These are phyloP conservation scores for Cladosporium velox DNA, from an alignment of 2,329 filamentous ascomycete genomes.

Conservation along the genomic window DNA sequence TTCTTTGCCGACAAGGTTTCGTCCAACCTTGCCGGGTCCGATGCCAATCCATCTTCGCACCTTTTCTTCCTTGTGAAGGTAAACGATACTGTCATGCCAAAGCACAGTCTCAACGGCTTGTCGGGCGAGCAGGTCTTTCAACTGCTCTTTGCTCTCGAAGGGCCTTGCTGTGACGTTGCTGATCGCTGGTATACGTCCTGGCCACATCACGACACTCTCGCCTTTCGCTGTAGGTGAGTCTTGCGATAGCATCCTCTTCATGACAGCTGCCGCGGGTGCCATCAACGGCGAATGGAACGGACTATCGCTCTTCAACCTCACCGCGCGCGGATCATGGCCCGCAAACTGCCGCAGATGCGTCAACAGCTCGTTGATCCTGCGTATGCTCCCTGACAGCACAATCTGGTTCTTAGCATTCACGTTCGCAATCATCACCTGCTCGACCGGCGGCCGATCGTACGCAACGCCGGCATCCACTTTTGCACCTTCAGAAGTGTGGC, in stretches of 20 bases:
- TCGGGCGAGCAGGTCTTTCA: slow-evolving; percentile 76
- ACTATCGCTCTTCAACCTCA: slow-evolving; percentile 81
- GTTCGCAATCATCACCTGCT: slow-evolving; percentile 89
- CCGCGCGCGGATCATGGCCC: slow-evolving; percentile 86
- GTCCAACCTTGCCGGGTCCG: slow-evolving; percentile 88
- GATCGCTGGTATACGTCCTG: slow-evolving; percentile 73
- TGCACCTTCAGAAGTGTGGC: slow-evolving; percentile 62
- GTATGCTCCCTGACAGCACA: slow-evolving; percentile 84
- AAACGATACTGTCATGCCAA: slow-evolving; percentile 93
- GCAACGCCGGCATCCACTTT: slow-evolving; percentile 63
- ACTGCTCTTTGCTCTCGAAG: slow-evolving; percentile 69
- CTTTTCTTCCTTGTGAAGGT: slow-evolving; percentile 79
- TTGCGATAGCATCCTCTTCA: slow-evolving; percentile 66
- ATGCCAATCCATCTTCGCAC: slow-evolving; percentile 88
- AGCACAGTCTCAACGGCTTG: slow-evolving; percentile 88
- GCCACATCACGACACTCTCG: slow-evolving; percentile 72
- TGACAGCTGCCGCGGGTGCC: slow-evolving; percentile 75
- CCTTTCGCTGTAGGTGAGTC: slow-evolving; percentile 56
- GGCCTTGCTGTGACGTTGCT: slow-evolving; percentile 84
- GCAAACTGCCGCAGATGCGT: slow-evolving; percentile 85
- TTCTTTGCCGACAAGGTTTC: slow-evolving; percentile 92
- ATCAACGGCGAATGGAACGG: slow-evolving; percentile 93
- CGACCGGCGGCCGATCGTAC: slow-evolving; percentile 70
- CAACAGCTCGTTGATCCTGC: slow-evolving; percentile 76
- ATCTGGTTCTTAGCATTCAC: slow-evolving; percentile 97